phyloP scores from a whole-genome alignment of 495 filamentous ascomycete genomes.

The Penicillium soppii region DNA sequence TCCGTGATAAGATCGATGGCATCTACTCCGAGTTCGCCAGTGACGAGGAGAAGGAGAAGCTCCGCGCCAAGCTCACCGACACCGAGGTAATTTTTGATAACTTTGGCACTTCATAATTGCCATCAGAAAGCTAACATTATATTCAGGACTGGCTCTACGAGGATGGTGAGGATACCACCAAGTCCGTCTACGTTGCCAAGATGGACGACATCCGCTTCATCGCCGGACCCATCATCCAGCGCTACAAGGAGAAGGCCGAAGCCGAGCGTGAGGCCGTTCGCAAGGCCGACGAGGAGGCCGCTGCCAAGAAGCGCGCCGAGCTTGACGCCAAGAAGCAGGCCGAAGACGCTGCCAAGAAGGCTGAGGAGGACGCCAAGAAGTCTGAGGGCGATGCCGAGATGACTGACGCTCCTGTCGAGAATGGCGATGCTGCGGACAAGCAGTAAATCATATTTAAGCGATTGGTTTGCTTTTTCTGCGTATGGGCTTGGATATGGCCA shows the following conservation, averaged over 20 bases:
- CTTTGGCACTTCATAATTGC: neutral
- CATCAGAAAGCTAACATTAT: constrained; percentile 13
- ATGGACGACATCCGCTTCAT: constrained; percentile 92
- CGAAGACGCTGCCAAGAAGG: constrained; percentile 48
- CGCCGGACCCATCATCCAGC: constrained; percentile 88
- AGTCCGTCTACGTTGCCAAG: constrained; percentile 89
- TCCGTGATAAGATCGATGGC: constrained; percentile 90
- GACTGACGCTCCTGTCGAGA: constrained; percentile 18
- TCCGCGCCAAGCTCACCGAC: constrained; percentile 73
- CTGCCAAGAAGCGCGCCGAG: constrained; percentile 75
- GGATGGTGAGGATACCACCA: constrained; percentile 92
- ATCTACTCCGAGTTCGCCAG: constrained; percentile 83
- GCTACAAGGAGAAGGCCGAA: constrained; percentile 92
- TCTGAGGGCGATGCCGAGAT: constrained; percentile 36
- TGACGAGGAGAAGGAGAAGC: constrained; percentile 88
- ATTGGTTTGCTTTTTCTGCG: neutral
- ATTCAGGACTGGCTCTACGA: constrained; percentile 96
- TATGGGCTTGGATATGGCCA: neutral
- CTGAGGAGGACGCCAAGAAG: constrained; percentile 38
- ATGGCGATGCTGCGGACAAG: constrained; percentile 43
- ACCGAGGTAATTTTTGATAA: constrained; percentile 67
- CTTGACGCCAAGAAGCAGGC: constrained; percentile 60
- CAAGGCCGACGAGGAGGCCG: constrained; percentile 77
- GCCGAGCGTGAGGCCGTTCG: constrained; percentile 77
- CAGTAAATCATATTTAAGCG: constrained; percentile 30